Evolutionary conservation across 371 early-diverging fungal species (phyloP), one percentile per base, ranked within the genome.

Genomic region (Mortierella sp.): DNA sequence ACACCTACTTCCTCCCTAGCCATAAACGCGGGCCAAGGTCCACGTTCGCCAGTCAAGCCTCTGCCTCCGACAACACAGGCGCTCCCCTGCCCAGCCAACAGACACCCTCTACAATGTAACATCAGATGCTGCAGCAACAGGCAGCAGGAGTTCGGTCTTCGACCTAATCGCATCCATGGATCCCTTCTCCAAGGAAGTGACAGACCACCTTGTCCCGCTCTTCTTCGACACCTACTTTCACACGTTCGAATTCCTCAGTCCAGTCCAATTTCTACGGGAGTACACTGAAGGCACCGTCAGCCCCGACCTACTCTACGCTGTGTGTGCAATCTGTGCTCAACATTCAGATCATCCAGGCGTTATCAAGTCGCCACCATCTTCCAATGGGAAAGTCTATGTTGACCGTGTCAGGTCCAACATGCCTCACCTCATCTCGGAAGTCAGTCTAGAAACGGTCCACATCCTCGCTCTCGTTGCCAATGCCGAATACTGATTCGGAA

Each of bases 171-270:
- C 50, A 50, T 50, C 50, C 50, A 50, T 16, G 50, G 50, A 50
- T 16, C 50, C 50, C n/a, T 54, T 54, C 54, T 54, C n/a, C 54
- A 54, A 54, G 54, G 54, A 54, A 54, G 54, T 54, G n/a, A n/a
- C 54, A 21, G 54, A 54, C n/a, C 21, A 54, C n/a, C 54, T 54
- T n/a, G 54, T n/a, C 9, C n/a, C 21, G n/a, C 21, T 54, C 8
- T 54, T 21, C n/a, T 54, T 54, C 21, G n/a, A n/a, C n/a, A 24
- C 24, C 50, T 50, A 50, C 16, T 50, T 50, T 16, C 3, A 11
- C 16, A 3, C 16, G 50, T 13, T 50, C 16, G 16, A 50, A 1
- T 54, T 21, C 54, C 24, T 54, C 54, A 24, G 8, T 54, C 54
- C 54, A 24, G 54, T 54, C 21, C 5, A 21, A 24, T 54, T 54